Evolutionary conservation across 108 stramenopile genomes (phyloP).

Genomic region (Nitzschia palea): DNA sequence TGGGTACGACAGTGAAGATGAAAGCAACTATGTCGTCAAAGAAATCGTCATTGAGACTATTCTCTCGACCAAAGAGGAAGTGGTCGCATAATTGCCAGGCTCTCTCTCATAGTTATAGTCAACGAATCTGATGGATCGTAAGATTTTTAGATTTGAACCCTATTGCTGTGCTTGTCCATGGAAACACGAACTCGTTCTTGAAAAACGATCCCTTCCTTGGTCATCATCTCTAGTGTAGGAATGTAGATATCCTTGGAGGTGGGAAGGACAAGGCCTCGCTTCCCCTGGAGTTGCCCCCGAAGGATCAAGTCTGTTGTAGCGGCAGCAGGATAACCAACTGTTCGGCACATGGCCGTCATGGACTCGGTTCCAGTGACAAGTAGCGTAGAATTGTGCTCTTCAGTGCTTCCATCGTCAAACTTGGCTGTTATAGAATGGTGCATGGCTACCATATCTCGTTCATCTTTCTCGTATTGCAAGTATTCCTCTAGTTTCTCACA

Average conservation of each 20-base stretch:
- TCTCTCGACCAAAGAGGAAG: constrained; percentile 82
- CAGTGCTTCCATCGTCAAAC: constrained; percentile 47
- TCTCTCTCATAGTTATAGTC: neutral
- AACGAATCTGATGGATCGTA: neutral
- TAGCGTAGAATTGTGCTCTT: constrained; percentile 57
- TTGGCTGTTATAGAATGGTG: constrained; percentile 58
- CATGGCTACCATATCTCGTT: constrained; percentile 77
- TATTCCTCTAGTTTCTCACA: constrained; percentile 52
- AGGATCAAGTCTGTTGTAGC: constrained; percentile 60
- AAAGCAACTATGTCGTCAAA: constrained; percentile 57
- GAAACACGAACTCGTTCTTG: constrained; percentile 18
- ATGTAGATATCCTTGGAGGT: constrained; percentile 27
- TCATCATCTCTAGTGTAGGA: constrained; percentile 23
- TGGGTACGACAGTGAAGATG: constrained; percentile 89
- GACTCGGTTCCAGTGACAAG: constrained; percentile 59
- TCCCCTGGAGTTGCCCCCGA: constrained; percentile 28
- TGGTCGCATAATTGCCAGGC: constrained; percentile 45
- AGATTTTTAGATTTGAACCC: neutral
- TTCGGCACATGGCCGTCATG: constrained; percentile 74
- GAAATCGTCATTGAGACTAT: constrained; percentile 79
- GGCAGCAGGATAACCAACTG: constrained; percentile 75
- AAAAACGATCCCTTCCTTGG: constrained; percentile 41
- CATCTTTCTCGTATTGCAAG: constrained; percentile 41
- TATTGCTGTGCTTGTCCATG: neutral
- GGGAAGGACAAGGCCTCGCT: constrained; percentile 31